Evolutionary conservation across 345 rosid genomes (phyloP).

Genomic region (Syzygium aromaticum): DNA sequence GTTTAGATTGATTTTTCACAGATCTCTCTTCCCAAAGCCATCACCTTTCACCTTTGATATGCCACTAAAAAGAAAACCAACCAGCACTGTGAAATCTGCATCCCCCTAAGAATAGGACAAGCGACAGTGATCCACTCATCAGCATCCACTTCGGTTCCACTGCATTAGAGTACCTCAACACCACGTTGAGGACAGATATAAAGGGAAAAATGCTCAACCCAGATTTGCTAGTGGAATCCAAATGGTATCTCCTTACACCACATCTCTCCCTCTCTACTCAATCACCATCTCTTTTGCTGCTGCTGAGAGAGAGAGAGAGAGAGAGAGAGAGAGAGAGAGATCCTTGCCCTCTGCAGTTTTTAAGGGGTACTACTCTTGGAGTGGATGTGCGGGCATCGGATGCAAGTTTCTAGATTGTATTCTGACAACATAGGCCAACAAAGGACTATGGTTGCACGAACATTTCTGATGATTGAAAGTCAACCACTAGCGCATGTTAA

Average conservation of each 20-base stretch:
- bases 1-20: neutral
- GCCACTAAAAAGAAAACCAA: neutral
- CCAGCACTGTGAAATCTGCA: neutral
- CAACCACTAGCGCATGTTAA: neutral
- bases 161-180: neutral
- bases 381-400: neutral
- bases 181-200: neutral
- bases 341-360: neutral
- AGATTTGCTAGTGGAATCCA: neutral
- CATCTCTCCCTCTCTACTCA: neutral
- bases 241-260: neutral
- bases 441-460: neutral
- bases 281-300: neutral
- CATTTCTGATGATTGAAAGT: neutral
- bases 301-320: neutral
- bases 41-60: neutral
- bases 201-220: neutral
- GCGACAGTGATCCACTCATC: conserved; percentile 3
- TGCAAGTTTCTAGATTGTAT: neutral
- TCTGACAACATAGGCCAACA: neutral
- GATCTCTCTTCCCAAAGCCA: neutral
- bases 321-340: neutral
- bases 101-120: neutral
- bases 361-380: neutral
- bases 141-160: conserved; percentile 1